Evolutionary conservation across 257 asterid genomes (phyloP), one percentile per base, ranked within the genome.

Genomic region (Buddleja alternifolia): DNA sequence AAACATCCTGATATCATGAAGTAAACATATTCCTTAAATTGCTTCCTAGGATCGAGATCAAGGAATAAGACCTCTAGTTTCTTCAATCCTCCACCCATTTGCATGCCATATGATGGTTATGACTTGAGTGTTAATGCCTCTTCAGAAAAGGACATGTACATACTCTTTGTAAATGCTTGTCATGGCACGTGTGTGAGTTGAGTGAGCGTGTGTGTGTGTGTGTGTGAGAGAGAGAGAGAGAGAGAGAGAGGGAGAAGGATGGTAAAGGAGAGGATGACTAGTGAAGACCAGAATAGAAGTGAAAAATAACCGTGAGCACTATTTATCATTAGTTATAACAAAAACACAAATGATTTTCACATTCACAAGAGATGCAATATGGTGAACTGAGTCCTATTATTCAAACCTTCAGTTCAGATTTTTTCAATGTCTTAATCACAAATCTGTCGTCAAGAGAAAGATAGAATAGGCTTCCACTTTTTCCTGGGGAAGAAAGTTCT

Each of bases 381-480:
- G 6, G 40, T 17, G 29, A 62, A 70, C 10, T 0, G 24, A 41
- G 15, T 68, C 73, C 34, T 42, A 55, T 2, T 53, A 19, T 34
- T 52, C 82, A 32, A 74, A 94, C 99, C 97, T 94, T 91, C 63
- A 89, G 83, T 83, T 94, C 99, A 40, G 82, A 66, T 75, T 78
- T 85, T 72, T 77, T 91, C 80, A 91, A 73, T 52, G 99, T 94
- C 82, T 94, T 94, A 70, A 94, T 86, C 46, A 94, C 95, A 84
- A 94, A 94, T 83, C 87, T 82, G 69, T 88, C 98, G 78, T 94
- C 97, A 47, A 87, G 84, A 45, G 99, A 89, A 44, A 84, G 90
- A 77, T 86, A 91, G 77, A 91, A 94, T 73, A 91, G 71, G 81
- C 98, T 94, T 80, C 99, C 98, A 80, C 99, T 94, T 77, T 94